These are phyloP conservation scores for Chlorokybus atmophyticus DNA, from an alignment of 139 green algal species.

Conservation along the genomic window DNA sequence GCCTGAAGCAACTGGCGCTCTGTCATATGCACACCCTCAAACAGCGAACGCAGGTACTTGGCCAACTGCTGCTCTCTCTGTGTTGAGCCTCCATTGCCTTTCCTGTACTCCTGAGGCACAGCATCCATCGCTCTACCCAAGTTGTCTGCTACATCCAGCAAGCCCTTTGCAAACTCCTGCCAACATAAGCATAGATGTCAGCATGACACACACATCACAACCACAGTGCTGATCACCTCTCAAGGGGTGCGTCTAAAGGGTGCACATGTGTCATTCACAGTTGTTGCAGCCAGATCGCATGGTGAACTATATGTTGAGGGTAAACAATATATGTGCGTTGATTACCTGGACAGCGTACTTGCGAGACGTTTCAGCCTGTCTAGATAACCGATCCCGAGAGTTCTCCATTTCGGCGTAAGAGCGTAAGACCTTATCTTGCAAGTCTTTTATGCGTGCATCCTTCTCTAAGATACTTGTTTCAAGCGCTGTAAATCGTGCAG, in stretches of 20 bases:
- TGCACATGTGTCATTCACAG: too few relatives aligned
- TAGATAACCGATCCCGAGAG: conserved; percentile 52
- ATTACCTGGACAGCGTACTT: conserved; percentile 82
- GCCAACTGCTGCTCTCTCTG: conserved; percentile 20
- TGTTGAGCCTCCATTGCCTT: conserved; percentile 18
- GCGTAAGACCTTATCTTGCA: conserved; percentile 58
- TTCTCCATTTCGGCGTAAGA: conserved; percentile 88
- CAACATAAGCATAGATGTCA: neutral
- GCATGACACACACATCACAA: neutral
- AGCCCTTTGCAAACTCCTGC: conserved; percentile 64
- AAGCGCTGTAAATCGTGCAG: too few relatives aligned
- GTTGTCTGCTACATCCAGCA: conserved; percentile 92
- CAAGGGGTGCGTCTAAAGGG: too few relatives aligned
- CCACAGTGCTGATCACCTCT: too few relatives aligned
- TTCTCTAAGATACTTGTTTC: too few relatives aligned
- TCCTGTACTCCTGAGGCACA: conserved; percentile 42
- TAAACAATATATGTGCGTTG: too few relatives aligned
- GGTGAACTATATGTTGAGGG: too few relatives aligned
- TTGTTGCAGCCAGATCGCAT: too few relatives aligned
- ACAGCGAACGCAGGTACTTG: conserved; percentile 48
- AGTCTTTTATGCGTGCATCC: conserved; percentile 7
- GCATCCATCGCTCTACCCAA: conserved; percentile 58
- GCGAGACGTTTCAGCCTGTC: conserved; percentile 48
- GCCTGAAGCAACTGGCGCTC: conserved; percentile 67
- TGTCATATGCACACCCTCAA: conserved; percentile 73